phyloP scores from a whole-genome alignment of 805 yeast species.

The Hanseniaspora vineae region DNA sequence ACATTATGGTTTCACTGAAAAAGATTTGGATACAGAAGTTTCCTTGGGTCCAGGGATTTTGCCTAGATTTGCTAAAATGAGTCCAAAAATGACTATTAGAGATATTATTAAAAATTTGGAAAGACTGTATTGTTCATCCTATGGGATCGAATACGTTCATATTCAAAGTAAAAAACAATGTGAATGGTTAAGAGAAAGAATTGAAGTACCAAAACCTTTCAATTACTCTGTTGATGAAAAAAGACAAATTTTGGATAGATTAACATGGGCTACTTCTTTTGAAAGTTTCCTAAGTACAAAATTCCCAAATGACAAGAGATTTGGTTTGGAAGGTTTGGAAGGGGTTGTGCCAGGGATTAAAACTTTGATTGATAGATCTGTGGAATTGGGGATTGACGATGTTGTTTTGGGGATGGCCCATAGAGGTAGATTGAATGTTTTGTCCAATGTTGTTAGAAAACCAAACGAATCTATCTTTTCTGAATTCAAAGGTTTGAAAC shows the following conservation, averaged over 20 bases:
- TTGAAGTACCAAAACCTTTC: slow-evolving; percentile 84
- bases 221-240: slow-evolving; percentile 78
- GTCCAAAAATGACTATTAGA: slow-evolving; percentile 51
- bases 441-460: slow-evolving; percentile 95
- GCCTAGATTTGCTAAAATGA: slow-evolving; percentile 70
- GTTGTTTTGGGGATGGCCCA: slow-evolving; percentile 99
- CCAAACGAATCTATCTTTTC: slow-evolving; percentile 96
- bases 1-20: slow-evolving; percentile 81
- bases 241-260: slow-evolving; percentile 89
- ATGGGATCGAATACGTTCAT: slow-evolving; percentile 93
- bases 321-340: slow-evolving; percentile 98
- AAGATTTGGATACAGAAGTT: slow-evolving; percentile 71
- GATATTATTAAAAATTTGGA: slow-evolving; percentile 75
- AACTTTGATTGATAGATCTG: slow-evolving; percentile 86
- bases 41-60: slow-evolving; percentile 95
- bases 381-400: slow-evolving; percentile 86
- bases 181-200: slow-evolving; percentile 96
- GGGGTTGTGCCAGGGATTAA: slow-evolving; percentile 94
- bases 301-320: slow-evolving; percentile 97
- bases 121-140: slow-evolving; percentile 69
- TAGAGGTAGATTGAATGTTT: slow-evolving; percentile 96
- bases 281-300: slow-evolving; percentile 88
- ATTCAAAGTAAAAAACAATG: slow-evolving; percentile 91
- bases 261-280: slow-evolving; percentile 92
- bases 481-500: slow-evolving; percentile 82